Evolutionary conservation across 345 rosid genomes (phyloP).

Genomic region (Jatropha curcas): DNA sequence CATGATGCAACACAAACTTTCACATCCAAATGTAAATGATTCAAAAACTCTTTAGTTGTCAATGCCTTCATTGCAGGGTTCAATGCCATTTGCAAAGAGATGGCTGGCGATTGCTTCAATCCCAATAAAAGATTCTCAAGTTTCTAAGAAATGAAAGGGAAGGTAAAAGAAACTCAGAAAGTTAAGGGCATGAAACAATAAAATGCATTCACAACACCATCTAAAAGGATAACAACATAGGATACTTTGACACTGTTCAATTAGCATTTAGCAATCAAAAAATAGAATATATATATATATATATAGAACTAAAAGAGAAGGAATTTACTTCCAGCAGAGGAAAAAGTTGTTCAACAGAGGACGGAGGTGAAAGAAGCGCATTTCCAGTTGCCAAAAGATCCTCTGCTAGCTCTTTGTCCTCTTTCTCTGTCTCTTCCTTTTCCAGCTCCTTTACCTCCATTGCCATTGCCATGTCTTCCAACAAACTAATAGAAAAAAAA

Average conservation of each 20-base stretch:
- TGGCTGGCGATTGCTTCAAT: conserved; percentile 53
- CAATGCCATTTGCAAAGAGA: conserved; percentile 37
- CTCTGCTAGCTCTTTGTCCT: not conserved
- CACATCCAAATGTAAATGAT: conserved; percentile 50
- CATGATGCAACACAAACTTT: conserved; percentile 58
- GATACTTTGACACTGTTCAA: no score
- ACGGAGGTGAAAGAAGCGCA: conserved; percentile 11
- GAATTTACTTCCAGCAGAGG: not conserved
- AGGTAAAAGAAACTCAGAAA: no score
- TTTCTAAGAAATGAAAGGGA: conserved; percentile 36
- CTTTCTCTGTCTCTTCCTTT: not conserved
- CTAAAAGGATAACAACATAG: not conserved
- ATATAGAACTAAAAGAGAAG: not conserved
- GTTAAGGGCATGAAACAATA: no score
- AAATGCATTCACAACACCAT: not conserved
- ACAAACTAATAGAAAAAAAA: not conserved
- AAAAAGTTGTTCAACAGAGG: not conserved
- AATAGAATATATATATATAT: no score
- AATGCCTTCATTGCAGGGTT: conserved; percentile 50
- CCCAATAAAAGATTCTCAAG: conserved; percentile 45
- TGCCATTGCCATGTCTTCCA: not conserved
- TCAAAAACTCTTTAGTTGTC: conserved; percentile 40
- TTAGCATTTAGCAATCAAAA: no score
- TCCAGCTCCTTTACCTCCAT: not conserved
- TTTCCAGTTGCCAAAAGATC: not conserved